phyloP scores from a whole-genome alignment of 1,284 basidiomycete genomes.

The Sparassis latifolia region DNA sequence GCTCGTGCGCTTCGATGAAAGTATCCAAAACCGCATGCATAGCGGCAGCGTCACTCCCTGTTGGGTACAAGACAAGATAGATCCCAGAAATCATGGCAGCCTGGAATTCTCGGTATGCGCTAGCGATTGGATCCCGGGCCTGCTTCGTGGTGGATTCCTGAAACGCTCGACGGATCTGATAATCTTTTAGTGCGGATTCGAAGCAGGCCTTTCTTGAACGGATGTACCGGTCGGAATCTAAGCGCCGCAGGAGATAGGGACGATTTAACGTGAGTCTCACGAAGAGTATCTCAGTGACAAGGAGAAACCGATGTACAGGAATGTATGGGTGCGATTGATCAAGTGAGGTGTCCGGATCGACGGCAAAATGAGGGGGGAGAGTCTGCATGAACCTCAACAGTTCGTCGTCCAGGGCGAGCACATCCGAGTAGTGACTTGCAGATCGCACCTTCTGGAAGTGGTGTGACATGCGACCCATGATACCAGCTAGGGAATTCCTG shows the following conservation, averaged over 20 bases:
- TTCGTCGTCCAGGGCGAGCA: conserved; percentile 80
- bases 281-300: conserved; percentile 76
- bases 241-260: conserved; percentile 69
- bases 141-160: conserved; percentile 54
- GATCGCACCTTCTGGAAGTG: conserved; percentile 90
- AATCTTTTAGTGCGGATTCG: conserved; percentile 74
- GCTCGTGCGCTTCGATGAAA: conserved; percentile 70
- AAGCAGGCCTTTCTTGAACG: conserved; percentile 74
- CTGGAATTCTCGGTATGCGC: conserved; percentile 79
- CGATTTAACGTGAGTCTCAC: conserved; percentile 74
- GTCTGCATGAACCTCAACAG: conserved; percentile 70
- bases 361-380: conserved; percentile 72
- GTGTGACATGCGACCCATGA: conserved; percentile 90
- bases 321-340: conserved; percentile 62
- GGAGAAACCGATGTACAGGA: conserved; percentile 71
- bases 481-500: conserved; percentile 73
- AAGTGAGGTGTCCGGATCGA: conserved; percentile 75
- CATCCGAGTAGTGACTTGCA: conserved; percentile 81
- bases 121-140: conserved; percentile 61
- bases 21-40: conserved; percentile 76
- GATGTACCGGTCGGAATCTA: conserved; percentile 69
- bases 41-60: conserved; percentile 53
- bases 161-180: conserved; percentile 62
- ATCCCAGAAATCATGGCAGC: conserved; percentile 84
- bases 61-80: conserved; percentile 72